Conservation (phyloP, 208 protist genomes). For the Zelonia costaricensis region DNA sequence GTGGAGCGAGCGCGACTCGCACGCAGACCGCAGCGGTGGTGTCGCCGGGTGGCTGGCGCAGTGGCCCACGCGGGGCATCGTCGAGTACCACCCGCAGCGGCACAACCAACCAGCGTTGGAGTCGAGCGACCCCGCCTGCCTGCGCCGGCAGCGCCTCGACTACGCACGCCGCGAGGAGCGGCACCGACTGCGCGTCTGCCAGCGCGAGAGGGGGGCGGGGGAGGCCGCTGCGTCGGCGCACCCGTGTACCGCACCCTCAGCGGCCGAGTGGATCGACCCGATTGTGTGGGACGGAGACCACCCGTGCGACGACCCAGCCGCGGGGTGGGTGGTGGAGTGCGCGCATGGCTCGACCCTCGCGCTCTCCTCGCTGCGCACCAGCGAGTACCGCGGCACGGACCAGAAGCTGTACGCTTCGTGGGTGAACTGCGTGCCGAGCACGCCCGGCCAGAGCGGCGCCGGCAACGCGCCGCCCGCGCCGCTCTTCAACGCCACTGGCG, state of each 20-base stretch:
- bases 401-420: slow-evolving; percentile 36
- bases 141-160: slow-evolving; percentile 5
- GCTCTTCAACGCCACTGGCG: background rate
- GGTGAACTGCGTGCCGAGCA: slow-evolving; percentile 22
- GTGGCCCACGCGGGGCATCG: background rate
- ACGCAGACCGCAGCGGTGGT: background rate
- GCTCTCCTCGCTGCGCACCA: slow-evolving; percentile 45
- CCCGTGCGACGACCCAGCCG: slow-evolving; percentile 12
- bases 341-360: slow-evolving; percentile 43
- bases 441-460: slow-evolving; percentile 1
- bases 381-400: slow-evolving; percentile 48
- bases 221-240: background rate
- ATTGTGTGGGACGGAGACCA: slow-evolving; percentile 17
- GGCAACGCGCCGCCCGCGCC: background rate
- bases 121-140: background rate
- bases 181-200: background rate
- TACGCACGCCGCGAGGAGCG: background rate
- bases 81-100: slow-evolving; percentile 16
- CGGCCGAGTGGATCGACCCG: slow-evolving; percentile 6
- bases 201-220: background rate
- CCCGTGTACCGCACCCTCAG: too few species aligned
- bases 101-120: background rate
- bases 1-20: background rate
- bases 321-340: slow-evolving; percentile 26
- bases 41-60: background rate